Evolutionary conservation across 140 eudicot species (phyloP), one percentile per base, ranked within the genome.

Genomic region (Anethum foeniculum): DNA sequence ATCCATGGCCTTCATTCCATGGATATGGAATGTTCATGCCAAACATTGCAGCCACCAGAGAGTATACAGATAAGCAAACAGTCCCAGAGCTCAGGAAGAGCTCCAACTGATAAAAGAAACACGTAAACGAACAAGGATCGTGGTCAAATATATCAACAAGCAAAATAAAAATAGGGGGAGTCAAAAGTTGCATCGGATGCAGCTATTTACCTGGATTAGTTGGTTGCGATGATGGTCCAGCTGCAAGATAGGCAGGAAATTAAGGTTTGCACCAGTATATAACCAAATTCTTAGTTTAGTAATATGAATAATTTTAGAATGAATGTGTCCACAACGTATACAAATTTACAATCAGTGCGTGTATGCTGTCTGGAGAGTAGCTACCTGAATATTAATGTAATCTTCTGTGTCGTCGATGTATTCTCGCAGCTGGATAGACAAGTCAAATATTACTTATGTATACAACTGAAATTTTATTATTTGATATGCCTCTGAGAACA

Each of bases 211-310:
- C 97, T 93, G 98, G 87, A 93, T 93, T 48, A 93, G 93, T 91
- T 93, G 98, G 80, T 93, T 93, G 74, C 98, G 90, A 77, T 93
- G 98, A 87, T 91, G 91, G 82, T 93, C 98, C 69, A 93, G 95
- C 98, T 93, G 96, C 84, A 90, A 80, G 36, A 62, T 8, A 25
- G 18, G 71, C 7, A 18, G 6, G 4, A 62, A 11, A 25, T 62
- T 27, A 62, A 25, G 1, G 6, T 9, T 11, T 62, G 4, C 3
- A 58, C 2, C 0, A 13, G 32, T 6, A 60, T 60, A 60, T 60
- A 9, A 60, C 34, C 34, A 60, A 60, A 58, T 23, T 60, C 15
- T 60, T 32, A 60, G 7, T 60, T 60, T 60, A n/a, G 68, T 60
- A 5, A 18, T 8, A 60, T 7, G 68, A 60, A 60, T 60, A 7